These are phyloP conservation scores for Lichtheimia hyalospora DNA, from an alignment of 371 early-diverging fungal genomes.

Conservation along the genomic window DNA sequence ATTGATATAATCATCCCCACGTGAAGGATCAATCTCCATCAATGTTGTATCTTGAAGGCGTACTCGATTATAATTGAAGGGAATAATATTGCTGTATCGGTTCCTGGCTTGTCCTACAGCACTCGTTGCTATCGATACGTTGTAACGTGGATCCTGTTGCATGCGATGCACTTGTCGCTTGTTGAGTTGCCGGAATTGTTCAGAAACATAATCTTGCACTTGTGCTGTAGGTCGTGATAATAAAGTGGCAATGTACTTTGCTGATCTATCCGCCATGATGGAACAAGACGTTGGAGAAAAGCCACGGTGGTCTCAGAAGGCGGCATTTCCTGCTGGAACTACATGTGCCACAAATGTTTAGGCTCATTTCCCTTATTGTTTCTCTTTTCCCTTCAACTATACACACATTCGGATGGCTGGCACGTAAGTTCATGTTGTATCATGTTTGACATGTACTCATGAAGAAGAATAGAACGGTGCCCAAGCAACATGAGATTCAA, in stretches of 20 bases:
- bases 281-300: too few relatives aligned
- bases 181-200: constrained; percentile 15
- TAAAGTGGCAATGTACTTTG: neutral
- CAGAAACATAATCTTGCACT: constrained; percentile 8
- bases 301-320: too few relatives aligned
- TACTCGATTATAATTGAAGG: constrained; percentile 59
- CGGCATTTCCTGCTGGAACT: too few relatives aligned
- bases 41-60: constrained; percentile 19
- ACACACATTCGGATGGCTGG: too few relatives aligned
- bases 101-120: constrained; percentile 24
- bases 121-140: constrained; percentile 9
- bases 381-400: too few relatives aligned
- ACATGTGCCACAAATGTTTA: too few relatives aligned
- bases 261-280: too few relatives aligned
- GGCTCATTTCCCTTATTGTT: too few relatives aligned
- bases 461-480: constrained; percentile 17
- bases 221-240: neutral
- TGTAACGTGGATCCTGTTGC: constrained; percentile 6
- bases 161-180: constrained; percentile 10
- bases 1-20: constrained; percentile 78
- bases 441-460: too few relatives aligned
- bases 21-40: constrained; percentile 1
- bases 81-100: constrained; percentile 57
- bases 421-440: too few relatives aligned
- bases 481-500: constrained; percentile 63